Conservation (phyloP, 495 filamentous ascomycete species). For the Aspergillus kassunensis region DNA sequence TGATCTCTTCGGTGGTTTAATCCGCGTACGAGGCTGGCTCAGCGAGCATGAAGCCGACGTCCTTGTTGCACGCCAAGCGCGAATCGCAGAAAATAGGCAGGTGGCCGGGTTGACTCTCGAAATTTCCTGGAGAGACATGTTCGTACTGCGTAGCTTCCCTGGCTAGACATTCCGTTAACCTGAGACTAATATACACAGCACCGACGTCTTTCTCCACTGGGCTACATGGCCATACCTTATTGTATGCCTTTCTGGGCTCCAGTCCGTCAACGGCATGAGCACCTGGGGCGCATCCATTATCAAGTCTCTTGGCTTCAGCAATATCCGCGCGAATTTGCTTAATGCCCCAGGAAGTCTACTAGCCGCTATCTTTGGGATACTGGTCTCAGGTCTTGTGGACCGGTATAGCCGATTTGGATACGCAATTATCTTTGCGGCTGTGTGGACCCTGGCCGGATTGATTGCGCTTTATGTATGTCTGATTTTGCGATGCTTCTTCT, state of each 20-base stretch:
- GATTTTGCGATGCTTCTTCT: not conserved
- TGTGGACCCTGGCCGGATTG: not conserved
- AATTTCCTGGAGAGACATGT: not conserved
- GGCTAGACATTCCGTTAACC: not conserved
- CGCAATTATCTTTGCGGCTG: not conserved
- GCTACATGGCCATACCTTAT: not conserved
- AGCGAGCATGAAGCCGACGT: not conserved
- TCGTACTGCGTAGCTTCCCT: not conserved
- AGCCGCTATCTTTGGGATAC: not conserved
- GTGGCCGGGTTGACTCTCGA: not conserved
- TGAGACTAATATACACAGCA: not conserved
- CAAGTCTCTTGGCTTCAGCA: not conserved
- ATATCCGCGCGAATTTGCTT: not conserved
- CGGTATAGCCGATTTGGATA: not conserved
- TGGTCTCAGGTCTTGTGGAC: not conserved
- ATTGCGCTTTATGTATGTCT: not conserved
- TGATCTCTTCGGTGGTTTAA: not conserved
- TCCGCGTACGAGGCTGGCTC: not conserved
- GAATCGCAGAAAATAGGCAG: not conserved
- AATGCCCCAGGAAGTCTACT: not conserved
- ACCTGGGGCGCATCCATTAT: not conserved
- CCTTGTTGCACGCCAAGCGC: not conserved
- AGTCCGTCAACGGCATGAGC: not conserved
- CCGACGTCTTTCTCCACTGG: not conserved
- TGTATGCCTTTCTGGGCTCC: not conserved